A percentile compares a stretch with the other conserved stretches of the same genome.
phyloP scores from a whole-genome alignment of 192 early-diverging fungal genomes.

The Chytriomyces confervae region DNA sequence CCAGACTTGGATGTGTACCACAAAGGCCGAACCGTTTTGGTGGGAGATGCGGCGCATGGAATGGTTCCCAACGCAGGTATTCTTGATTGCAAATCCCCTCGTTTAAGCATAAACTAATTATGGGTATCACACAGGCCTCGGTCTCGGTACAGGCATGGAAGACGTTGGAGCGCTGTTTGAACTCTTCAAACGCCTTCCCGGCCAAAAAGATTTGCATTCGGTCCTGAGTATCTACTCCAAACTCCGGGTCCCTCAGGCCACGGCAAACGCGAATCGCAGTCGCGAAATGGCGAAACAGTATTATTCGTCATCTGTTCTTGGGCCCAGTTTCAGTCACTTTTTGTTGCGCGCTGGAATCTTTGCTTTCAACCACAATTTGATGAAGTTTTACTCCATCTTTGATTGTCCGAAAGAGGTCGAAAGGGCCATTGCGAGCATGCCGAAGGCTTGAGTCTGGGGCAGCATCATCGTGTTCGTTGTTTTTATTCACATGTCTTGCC shows the following conservation, averaged over 20 bases:
- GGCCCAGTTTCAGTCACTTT: neutral
- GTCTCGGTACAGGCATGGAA: slow-evolving; percentile 34
- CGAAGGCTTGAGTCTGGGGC: no score
- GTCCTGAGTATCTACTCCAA: slow-evolving; percentile 14
- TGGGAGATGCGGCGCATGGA: slow-evolving; percentile 40
- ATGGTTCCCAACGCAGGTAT: slow-evolving; percentile 36
- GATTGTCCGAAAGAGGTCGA: neutral
- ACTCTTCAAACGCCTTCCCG: slow-evolving; percentile 6
- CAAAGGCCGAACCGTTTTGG: slow-evolving; percentile 12
- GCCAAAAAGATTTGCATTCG: neutral
- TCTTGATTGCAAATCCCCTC: no score
- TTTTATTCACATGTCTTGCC: no score
- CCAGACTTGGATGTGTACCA: neutral
- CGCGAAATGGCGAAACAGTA: slow-evolving; percentile 30
- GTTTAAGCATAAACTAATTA: no score
- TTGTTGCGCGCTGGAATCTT: neutral
- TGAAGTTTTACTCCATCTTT: neutral
- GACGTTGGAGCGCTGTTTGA: slow-evolving; percentile 37
- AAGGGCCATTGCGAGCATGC: neutral
- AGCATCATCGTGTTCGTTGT: no score
- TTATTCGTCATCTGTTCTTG: slow-evolving; percentile 1
- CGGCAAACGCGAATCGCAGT: neutral
- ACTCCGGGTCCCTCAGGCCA: slow-evolving; percentile 10
- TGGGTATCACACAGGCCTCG: neutral
- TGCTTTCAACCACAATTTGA: slow-evolving; percentile 4